Conservation (phyloP, 1,284 basidiomycete genomes). For the Ceratobasidium sp. region DNA sequence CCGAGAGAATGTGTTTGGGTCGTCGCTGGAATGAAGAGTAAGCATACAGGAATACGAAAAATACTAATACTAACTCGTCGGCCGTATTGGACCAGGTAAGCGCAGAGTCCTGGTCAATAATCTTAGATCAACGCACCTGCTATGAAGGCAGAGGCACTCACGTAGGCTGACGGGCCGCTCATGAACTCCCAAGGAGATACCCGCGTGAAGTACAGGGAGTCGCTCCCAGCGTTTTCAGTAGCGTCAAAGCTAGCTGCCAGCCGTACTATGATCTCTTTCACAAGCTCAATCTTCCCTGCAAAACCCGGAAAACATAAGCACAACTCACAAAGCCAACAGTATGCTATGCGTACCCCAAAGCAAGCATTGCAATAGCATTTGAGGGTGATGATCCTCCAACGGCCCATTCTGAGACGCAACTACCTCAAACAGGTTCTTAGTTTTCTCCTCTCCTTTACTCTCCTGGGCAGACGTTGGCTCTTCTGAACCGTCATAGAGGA, state of each 20-base stretch:
- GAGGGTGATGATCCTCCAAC: constrained; percentile 88
- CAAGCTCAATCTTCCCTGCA: constrained; percentile 81
- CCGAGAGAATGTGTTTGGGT: constrained; percentile 66
- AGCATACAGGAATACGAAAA: constrained; percentile 46
- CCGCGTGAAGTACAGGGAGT: constrained; percentile 48
- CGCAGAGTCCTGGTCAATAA: constrained; percentile 9
- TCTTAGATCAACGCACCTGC: neutral
- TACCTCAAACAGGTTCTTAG: constrained; percentile 77
- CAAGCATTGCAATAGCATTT: constrained; percentile 89
- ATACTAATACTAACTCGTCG: constrained; percentile 59
- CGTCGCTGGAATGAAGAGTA: constrained; percentile 53
- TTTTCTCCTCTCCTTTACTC: constrained; percentile 45
- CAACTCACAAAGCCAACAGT: neutral
- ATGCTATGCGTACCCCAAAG: constrained; percentile 75
- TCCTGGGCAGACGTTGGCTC: constrained; percentile 13
- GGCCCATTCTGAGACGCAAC: constrained; percentile 86
- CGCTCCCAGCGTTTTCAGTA: constrained; percentile 50
- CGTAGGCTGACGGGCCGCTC: constrained; percentile 2
- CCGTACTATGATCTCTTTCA: constrained; percentile 80
- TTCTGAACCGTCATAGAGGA: constrained; percentile 67
- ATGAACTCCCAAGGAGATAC: constrained; percentile 39
- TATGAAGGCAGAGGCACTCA: neutral
- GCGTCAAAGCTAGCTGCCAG: constrained; percentile 61
- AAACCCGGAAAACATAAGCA: neutral
- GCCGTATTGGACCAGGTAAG: constrained; percentile 35